phyloP scores from a whole-genome alignment of 176 grass and related monocot genomes.

The Cymbopogon citratus region DNA sequence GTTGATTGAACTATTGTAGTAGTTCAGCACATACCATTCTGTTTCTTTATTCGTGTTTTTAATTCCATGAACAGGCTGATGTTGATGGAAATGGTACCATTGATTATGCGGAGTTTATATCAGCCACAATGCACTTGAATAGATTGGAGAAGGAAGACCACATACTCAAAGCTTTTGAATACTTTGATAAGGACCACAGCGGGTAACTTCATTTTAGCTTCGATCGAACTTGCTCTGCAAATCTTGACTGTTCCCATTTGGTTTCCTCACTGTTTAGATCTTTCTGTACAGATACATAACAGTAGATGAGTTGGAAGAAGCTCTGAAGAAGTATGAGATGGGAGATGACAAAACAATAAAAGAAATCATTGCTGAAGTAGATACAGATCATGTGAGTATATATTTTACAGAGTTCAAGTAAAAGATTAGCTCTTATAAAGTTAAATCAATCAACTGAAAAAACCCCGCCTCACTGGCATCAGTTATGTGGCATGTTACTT shows the following conservation, averaged over 20 bases:
- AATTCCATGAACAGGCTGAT: slow-evolving; percentile 67
- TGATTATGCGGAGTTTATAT: slow-evolving; percentile 94
- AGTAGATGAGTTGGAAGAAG: slow-evolving; percentile 58
- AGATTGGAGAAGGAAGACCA: slow-evolving; percentile 95
- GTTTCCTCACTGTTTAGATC: slow-evolving; percentile 28
- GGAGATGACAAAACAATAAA: slow-evolving; percentile 97
- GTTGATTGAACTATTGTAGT: neutral
- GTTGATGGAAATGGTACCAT: slow-evolving; percentile 99
- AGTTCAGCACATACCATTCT: neutral
- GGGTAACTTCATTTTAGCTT: slow-evolving; percentile 54
- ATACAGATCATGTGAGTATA: slow-evolving; percentile 71
- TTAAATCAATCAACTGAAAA: neutral
- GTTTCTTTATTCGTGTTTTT: neutral
- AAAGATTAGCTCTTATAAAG: neutral
- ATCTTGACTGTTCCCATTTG: slow-evolving; percentile 22
- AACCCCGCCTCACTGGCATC: neutral
- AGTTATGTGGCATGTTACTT: neutral
- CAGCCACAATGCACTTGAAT: slow-evolving; percentile 99
- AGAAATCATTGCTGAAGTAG: slow-evolving; percentile 98
- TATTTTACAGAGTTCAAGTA: slow-evolving; percentile 3
- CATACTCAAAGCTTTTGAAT: slow-evolving; percentile 95
- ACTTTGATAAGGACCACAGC: slow-evolving; percentile 97
- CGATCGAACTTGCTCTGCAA: neutral
- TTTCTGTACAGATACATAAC: slow-evolving; percentile 31
- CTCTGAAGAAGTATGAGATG: slow-evolving; percentile 95